Conservation (phyloP, 352 stramenopile genomes). For the Phytophthora sp. region DNA sequence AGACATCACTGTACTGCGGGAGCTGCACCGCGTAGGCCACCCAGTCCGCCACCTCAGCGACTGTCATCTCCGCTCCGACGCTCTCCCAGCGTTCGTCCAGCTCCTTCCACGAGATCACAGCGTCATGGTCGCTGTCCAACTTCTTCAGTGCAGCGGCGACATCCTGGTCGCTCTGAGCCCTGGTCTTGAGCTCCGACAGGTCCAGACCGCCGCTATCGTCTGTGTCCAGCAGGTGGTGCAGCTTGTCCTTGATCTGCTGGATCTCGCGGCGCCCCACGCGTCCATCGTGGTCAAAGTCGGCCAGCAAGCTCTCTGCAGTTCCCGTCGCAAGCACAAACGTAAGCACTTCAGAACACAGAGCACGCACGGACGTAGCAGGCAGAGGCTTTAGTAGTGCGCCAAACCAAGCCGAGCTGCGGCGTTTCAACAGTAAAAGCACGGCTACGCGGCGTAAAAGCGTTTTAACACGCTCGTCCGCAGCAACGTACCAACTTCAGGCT, state of each 20-base stretch:
- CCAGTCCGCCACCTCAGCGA: constrained; percentile 84
- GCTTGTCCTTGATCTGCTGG: constrained; percentile 81
- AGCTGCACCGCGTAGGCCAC: constrained; percentile 81
- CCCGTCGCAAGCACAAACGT: constrained; percentile 39
- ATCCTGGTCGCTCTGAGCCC: constrained; percentile 64
- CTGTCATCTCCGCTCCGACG: constrained; percentile 87
- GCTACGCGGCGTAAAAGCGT: constrained; percentile 7
- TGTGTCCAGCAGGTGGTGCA: constrained; percentile 80
- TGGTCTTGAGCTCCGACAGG: constrained; percentile 67
- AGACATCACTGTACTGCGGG: constrained; percentile 81
- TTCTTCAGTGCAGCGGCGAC: constrained; percentile 75
- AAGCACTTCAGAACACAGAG: constrained; percentile 33
- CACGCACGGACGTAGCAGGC: background rate
- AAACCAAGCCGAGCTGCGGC: constrained; percentile 2
- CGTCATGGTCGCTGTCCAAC: constrained; percentile 80
- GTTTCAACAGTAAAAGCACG: background rate
- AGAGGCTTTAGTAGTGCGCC: constrained; percentile 16
- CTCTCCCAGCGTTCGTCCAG: constrained; percentile 82
- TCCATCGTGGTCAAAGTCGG: constrained; percentile 83
- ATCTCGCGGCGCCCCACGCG: constrained; percentile 77
- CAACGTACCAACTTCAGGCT: constrained; percentile 45
- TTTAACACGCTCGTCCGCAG: background rate
- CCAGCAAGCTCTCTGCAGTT: constrained; percentile 70
- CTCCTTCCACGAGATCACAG: constrained; percentile 82
- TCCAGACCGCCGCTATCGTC: constrained; percentile 83